These are phyloP conservation scores for Aspergillaceae sp. DNA, from an alignment of 2,329 filamentous ascomycete genomes.

Conservation along the genomic window DNA sequence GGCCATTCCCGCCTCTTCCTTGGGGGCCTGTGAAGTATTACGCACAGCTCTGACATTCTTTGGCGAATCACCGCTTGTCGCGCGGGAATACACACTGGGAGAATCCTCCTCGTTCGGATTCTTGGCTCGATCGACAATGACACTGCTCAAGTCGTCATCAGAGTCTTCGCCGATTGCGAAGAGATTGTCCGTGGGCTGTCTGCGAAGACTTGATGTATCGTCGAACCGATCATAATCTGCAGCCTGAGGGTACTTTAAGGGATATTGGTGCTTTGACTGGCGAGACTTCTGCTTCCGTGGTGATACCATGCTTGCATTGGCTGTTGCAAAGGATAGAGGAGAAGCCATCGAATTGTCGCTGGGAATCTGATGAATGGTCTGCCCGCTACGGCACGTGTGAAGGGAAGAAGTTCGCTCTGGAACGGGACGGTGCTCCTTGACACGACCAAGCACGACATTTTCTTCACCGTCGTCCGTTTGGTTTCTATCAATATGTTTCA, in stretches of 20 bases:
- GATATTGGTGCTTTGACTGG: not conserved
- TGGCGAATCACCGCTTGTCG: conserved; percentile 27
- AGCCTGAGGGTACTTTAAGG: not conserved
- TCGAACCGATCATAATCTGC: not conserved
- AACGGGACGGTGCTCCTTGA: conserved; percentile 23
- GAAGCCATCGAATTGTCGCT: conserved; percentile 24
- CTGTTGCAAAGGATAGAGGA: conserved; percentile 24
- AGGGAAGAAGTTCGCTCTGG: conserved; percentile 21
- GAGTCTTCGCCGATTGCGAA: conserved; percentile 3
- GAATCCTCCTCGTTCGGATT: conserved; percentile 16
- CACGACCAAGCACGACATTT: conserved; percentile 19
- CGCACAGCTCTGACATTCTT: too few species aligned
- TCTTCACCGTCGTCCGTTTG: conserved; percentile 11
- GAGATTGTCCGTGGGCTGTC: not conserved
- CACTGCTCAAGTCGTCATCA: conserved; percentile 14
- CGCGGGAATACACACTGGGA: conserved; percentile 38
- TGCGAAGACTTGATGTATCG: not conserved
- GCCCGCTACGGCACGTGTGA: conserved; percentile 15
- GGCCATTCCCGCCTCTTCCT: conserved; percentile 26
- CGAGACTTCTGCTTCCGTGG: conserved; percentile 11
- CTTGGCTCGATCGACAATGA: conserved; percentile 8
- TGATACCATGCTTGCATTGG: conserved; percentile 14
- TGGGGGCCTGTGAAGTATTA: too few species aligned
- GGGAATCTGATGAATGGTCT: conserved; percentile 23
- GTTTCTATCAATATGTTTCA: conserved; percentile 30